Evolutionary conservation across 2,329 filamentous ascomycete species (phyloP).

Genomic region (Pseudogymnoascus sp.): DNA sequence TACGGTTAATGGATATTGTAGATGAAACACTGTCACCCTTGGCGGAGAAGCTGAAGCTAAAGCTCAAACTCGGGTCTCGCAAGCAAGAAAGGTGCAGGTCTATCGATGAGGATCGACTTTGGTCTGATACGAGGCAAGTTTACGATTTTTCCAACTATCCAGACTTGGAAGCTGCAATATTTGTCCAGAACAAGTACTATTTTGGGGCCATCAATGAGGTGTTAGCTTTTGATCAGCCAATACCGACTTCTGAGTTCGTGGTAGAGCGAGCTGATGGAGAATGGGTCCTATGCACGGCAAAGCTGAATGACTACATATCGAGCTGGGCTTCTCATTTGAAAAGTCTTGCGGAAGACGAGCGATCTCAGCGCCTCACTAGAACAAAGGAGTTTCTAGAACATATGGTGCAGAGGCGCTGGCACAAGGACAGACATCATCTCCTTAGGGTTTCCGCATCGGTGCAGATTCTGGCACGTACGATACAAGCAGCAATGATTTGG

Average conservation of each 20-base stretch:
- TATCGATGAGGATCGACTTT: neutral
- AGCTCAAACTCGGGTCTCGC: neutral
- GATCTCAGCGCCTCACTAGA: neutral
- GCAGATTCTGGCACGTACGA: neutral
- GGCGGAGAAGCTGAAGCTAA: neutral
- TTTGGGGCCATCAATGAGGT: neutral
- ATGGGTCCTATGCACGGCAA: neutral
- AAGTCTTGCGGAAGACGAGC: neutral
- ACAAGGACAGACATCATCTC: neutral
- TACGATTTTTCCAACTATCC: slow-evolving; percentile 4
- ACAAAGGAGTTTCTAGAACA: neutral
- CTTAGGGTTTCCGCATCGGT: neutral
- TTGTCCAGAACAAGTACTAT: slow-evolving; percentile 5
- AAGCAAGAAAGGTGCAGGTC: neutral
- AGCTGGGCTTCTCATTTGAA: neutral
- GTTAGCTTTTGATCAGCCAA: neutral
- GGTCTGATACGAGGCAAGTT: neutral
- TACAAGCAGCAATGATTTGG: neutral
- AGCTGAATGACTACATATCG: neutral
- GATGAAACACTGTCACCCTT: neutral
- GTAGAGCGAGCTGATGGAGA: neutral
- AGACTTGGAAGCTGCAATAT: neutral
- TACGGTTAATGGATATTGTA: neutral
- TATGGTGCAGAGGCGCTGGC: neutral
- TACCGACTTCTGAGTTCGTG: neutral